These are phyloP conservation scores for Hordeum marinum DNA, from an alignment of 176 grass and related monocot species.

Conservation along the genomic window DNA sequence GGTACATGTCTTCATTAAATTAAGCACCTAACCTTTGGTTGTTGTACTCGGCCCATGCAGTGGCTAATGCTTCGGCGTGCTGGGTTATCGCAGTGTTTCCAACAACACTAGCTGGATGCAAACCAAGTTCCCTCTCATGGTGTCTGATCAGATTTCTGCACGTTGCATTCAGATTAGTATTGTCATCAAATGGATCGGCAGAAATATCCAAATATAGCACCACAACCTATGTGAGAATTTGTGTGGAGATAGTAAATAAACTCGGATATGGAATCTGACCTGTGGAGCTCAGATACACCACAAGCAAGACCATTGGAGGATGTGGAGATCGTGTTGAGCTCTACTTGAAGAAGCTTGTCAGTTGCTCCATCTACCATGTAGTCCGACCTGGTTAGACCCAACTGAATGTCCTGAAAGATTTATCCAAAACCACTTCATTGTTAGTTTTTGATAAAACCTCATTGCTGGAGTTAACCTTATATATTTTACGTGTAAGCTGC, in stretches of 20 bases:
- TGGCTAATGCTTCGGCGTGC: constrained; percentile 36
- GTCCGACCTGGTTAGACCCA: constrained; percentile 61
- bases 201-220: not conserved
- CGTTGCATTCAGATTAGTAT: not conserved
- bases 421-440: not conserved
- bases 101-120: constrained; percentile 19
- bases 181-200: not conserved
- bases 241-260: not conserved
- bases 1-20: not conserved
- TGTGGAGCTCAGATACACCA: constrained; percentile 55
- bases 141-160: constrained; percentile 29
- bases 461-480: not conserved
- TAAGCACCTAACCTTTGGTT: constrained; percentile 27
- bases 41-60: constrained; percentile 44
- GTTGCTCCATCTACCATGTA: constrained; percentile 62
- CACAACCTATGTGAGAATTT: not conserved
- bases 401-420: constrained; percentile 44
- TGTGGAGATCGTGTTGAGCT: constrained; percentile 67
- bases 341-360: constrained; percentile 53
- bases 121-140: constrained; percentile 19
- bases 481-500: not conserved
- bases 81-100: constrained; percentile 23
- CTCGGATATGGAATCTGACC: constrained; percentile 11
- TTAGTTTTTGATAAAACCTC: not conserved
- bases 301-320: constrained; percentile 61